Evolutionary conservation across 176 grass and related monocot species (phyloP).

Genomic region (Poa annua): DNA sequence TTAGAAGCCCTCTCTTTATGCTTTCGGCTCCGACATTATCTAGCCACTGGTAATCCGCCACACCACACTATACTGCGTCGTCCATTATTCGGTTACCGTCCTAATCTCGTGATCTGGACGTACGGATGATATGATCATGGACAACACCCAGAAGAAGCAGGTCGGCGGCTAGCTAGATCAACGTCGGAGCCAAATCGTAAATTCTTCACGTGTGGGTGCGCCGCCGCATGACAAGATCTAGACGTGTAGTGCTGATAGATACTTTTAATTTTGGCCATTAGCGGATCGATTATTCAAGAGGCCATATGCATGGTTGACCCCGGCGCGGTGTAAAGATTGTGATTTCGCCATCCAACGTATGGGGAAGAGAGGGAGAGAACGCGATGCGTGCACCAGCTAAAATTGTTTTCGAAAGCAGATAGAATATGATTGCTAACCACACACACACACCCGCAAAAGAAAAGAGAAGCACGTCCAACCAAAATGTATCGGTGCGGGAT

Average conservation of each 20-base stretch:
- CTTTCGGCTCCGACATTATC: background rate
- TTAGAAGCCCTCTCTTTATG: background rate
- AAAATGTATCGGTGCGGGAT: too few relatives aligned
- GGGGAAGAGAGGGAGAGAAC: background rate
- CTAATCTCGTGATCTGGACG: background rate
- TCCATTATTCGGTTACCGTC: too few relatives aligned
- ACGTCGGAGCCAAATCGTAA: too few relatives aligned
- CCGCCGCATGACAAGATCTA: background rate
- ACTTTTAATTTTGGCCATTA: background rate
- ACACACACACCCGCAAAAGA: too few relatives aligned
- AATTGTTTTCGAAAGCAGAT: background rate
- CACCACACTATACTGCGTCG: too few relatives aligned
- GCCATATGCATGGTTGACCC: background rate
- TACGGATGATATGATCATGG: background rate
- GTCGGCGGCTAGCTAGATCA: too few relatives aligned
- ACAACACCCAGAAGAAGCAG: too few relatives aligned
- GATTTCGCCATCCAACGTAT: background rate
- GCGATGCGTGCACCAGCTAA: background rate
- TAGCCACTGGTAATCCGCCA: too few relatives aligned
- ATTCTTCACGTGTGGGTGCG: too few relatives aligned
- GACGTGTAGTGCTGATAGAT: background rate
- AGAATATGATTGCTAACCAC: background rate
- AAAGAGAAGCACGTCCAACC: too few relatives aligned
- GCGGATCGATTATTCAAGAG: background rate
- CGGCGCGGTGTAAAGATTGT: background rate